These are phyloP conservation scores for Phialophora macrospora DNA, from an alignment of 2,329 filamentous ascomycete genomes.

Conservation along the genomic window DNA sequence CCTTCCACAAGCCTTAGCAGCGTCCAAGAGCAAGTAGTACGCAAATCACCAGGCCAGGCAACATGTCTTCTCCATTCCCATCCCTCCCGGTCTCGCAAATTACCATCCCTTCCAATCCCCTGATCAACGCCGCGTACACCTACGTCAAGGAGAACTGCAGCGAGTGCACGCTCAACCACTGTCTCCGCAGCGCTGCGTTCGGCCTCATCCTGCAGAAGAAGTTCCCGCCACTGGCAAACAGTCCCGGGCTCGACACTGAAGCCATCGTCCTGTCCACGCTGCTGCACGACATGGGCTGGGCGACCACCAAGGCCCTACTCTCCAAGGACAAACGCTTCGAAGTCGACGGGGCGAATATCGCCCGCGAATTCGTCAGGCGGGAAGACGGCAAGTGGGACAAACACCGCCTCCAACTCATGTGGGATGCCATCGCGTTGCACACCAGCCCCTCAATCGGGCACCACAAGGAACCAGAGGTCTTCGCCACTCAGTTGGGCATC, in stretches of 20 bases:
- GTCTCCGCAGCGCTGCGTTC: conserved; percentile 40
- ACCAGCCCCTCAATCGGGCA: conserved; percentile 38
- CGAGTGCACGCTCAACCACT: conserved; percentile 31
- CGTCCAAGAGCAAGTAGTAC: neutral
- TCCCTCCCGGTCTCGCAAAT: conserved; percentile 49
- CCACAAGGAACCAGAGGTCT: conserved; percentile 37
- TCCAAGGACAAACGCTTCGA: conserved; percentile 57
- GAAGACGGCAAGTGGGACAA: conserved; percentile 46
- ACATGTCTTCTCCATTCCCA: conserved; percentile 28
- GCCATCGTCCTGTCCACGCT: conserved; percentile 26
- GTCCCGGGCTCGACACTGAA: conserved; percentile 40
- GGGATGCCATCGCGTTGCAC: conserved; percentile 56
- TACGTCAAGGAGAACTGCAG: conserved; percentile 30
- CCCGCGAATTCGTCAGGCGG: conserved; percentile 45
- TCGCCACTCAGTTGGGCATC: conserved; percentile 32
- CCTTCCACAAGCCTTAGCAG: neutral
- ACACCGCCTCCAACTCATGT: conserved; percentile 53
- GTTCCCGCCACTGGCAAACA: conserved; percentile 21
- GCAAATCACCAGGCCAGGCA: neutral
- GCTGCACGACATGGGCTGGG: conserved; percentile 47
- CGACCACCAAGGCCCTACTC: conserved; percentile 44
- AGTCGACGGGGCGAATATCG: conserved; percentile 56
- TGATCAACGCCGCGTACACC: conserved; percentile 25
- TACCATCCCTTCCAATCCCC: conserved; percentile 38
- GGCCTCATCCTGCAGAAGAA: conserved; percentile 47